Evolutionary conservation across 768 basidiomycete species (phyloP).

Genomic region (Suillus bovinus): DNA sequence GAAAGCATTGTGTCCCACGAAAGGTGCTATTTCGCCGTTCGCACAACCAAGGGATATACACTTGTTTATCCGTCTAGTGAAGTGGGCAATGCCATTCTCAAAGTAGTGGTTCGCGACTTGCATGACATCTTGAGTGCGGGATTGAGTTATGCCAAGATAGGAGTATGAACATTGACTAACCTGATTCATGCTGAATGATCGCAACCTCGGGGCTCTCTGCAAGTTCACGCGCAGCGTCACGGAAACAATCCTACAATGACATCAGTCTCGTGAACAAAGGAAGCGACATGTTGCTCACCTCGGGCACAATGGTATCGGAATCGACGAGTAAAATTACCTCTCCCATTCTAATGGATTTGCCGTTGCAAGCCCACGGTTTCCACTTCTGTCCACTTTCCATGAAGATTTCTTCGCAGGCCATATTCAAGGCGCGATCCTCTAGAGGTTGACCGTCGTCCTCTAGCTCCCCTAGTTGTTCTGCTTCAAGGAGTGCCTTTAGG

Average conservation of each 20-base stretch:
- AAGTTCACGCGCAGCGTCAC: slow-evolving; percentile 82
- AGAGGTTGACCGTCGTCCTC: slow-evolving; percentile 43
- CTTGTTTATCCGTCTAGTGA: slow-evolving; percentile 80
- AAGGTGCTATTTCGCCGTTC: slow-evolving; percentile 69
- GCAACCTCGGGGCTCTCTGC: slow-evolving; percentile 77
- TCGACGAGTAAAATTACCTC: slow-evolving; percentile 81
- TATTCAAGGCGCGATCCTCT: slow-evolving; percentile 70
- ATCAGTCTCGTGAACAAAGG: background rate
- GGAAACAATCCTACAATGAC: slow-evolving; percentile 65
- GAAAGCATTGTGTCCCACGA: slow-evolving; percentile 83
- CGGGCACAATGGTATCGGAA: slow-evolving; percentile 77
- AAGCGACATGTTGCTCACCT: slow-evolving; percentile 37
- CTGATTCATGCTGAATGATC: slow-evolving; percentile 86
- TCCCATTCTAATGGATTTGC: slow-evolving; percentile 71
- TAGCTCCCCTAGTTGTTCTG: slow-evolving; percentile 43
- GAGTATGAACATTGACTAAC: slow-evolving; percentile 31
- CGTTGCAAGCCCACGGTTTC: slow-evolving; percentile 79
- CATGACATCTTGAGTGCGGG: slow-evolving; percentile 60
- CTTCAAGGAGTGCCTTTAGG: slow-evolving; percentile 38
- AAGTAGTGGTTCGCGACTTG: slow-evolving; percentile 84
- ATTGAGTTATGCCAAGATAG: background rate
- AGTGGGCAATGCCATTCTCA: slow-evolving; percentile 83
- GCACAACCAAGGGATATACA: slow-evolving; percentile 72
- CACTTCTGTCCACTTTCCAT: slow-evolving; percentile 56
- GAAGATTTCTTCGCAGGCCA: slow-evolving; percentile 75